phyloP scores from a whole-genome alignment of 495 filamentous ascomycete genomes.

The Podospora bellae-mahoneyi region DNA sequence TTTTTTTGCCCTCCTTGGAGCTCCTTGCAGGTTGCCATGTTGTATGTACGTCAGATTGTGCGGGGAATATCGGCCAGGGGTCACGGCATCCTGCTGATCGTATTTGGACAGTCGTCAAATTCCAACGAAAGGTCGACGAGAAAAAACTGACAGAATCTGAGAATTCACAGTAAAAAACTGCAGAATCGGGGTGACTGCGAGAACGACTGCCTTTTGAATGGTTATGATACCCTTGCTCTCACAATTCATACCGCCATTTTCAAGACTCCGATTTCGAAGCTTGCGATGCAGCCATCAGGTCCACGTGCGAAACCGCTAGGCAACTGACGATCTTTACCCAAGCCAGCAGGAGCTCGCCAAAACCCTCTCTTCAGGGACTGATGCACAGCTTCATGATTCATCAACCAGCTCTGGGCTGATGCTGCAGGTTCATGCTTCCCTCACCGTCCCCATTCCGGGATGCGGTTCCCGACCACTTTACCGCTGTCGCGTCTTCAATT shows the following conservation, averaged over 20 bases:
- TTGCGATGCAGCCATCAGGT: not conserved
- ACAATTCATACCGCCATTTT: not conserved
- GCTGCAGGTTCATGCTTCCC: not conserved
- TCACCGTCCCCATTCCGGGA: slow-evolving; percentile 2
- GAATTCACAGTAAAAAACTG: not conserved
- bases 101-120: not conserved
- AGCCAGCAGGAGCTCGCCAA: not conserved
- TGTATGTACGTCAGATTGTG: slow-evolving; percentile 12
- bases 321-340: slow-evolving; percentile 7
- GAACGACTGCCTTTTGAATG: not conserved
- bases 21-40: slow-evolving; percentile 7
- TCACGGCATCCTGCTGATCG: not conserved
- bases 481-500: not conserved
- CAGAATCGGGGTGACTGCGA: not conserved
- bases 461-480: slow-evolving; percentile 1
- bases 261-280: not conserved
- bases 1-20: not conserved
- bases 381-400: not conserved
- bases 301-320: not conserved
- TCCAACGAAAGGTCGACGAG: not conserved
- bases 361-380: not conserved
- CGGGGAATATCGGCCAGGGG: not conserved
- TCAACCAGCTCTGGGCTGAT: not conserved
- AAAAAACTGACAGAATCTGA: slow-evolving; percentile 1
- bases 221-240: not conserved